Base-by-base conservation (phyloP, 225 moss, liverwort and hornwort genomes). In the Anthoceros angustus region DNA sequence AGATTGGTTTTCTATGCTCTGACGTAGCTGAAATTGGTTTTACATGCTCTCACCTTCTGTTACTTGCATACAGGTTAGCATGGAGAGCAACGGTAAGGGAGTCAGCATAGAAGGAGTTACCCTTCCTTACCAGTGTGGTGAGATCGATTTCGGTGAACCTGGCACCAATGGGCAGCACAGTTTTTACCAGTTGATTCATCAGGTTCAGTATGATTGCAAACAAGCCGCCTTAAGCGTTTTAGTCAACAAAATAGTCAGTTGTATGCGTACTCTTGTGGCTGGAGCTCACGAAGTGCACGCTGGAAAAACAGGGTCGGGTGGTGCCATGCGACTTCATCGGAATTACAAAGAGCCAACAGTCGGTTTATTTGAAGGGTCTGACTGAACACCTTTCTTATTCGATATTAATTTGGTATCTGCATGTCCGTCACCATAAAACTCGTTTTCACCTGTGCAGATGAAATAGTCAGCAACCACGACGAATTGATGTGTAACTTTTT, bases 401-500 rank as follows among this genome's bases (percentile, higher is more conserved):
- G 2, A 24, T 18, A 21, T 63, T 10, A 62, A 14, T 63, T 18
- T 40, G 46, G 12, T 67, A 32, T 61, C 32, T 66, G 4, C 18
- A 3, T 18, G 32, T 10, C 20, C 15, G 68, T 63, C 61, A 38
- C 41, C 24, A 25, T 12, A 48, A 10, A 32, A 69, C 23, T 12
- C 39, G 42, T 66, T 20, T 66, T 63, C 18, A 46, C 63, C 48
- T 42, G 65, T 71, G 71, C 84, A 98, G 95, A 87, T 42, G 95
- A 92, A 76, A 73, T 80, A 62, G 92, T 98, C 43, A 92, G 92
- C 12, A 98, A 98, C 69, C 95, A 98, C 68, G 95, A 98, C 63
- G 95, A 98, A 76, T 87, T 98, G 55, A 98, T 98, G 95, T 98
- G 91, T 76, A 98, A 98, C 76, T 98, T 98, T 69, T 98, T 98